Percentiles rank a stretch among this genome's conserved stretches.
phyloP scores from a whole-genome alignment of 2,329 filamentous ascomycete species.

The Phoma sp. region DNA sequence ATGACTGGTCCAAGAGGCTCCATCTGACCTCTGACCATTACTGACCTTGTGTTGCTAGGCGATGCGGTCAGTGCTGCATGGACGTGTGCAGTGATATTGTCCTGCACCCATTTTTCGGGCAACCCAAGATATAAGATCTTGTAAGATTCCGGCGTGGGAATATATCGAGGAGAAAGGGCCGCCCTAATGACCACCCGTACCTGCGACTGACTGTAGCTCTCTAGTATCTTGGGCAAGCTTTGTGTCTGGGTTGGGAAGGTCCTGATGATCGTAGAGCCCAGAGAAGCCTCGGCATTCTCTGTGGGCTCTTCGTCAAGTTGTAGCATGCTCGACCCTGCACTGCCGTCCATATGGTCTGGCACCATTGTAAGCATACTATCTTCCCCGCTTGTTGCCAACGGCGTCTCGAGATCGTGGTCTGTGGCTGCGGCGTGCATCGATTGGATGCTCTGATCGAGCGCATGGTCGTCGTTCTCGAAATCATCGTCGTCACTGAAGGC shows the following conservation, averaged over 20 bases:
- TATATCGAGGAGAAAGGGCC: constrained; percentile 32
- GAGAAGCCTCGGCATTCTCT: constrained; percentile 17
- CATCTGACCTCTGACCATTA: constrained; percentile 45
- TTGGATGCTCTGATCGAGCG: constrained; percentile 28
- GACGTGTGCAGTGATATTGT: constrained; percentile 40
- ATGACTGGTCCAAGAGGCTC: constrained; percentile 42
- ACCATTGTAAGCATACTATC: constrained; percentile 43
- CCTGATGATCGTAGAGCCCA: constrained; percentile 32
- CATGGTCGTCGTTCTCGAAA: constrained; percentile 33
- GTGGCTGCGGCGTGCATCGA: constrained; percentile 27
- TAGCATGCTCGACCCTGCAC: constrained; percentile 29
- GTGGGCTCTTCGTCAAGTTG: constrained; percentile 35
- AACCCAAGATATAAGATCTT: constrained; percentile 44
- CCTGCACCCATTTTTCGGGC: constrained; percentile 40
- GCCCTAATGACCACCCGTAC: constrained; percentile 41
- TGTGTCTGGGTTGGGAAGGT: constrained; percentile 31
- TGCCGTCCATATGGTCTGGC: constrained; percentile 32
- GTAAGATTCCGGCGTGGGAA: constrained; percentile 40
- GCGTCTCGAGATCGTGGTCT: constrained; percentile 26
- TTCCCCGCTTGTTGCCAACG: constrained; percentile 25
- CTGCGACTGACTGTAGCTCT: constrained; percentile 35
- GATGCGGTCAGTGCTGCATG: constrained; percentile 42
- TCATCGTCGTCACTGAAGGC: constrained; percentile 41
- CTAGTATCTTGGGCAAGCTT: constrained; percentile 35
- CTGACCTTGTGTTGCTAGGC: constrained; percentile 42